Evolutionary conservation across 768 basidiomycete genomes (phyloP).

Genomic region (Calocybe gangraenosa): DNA sequence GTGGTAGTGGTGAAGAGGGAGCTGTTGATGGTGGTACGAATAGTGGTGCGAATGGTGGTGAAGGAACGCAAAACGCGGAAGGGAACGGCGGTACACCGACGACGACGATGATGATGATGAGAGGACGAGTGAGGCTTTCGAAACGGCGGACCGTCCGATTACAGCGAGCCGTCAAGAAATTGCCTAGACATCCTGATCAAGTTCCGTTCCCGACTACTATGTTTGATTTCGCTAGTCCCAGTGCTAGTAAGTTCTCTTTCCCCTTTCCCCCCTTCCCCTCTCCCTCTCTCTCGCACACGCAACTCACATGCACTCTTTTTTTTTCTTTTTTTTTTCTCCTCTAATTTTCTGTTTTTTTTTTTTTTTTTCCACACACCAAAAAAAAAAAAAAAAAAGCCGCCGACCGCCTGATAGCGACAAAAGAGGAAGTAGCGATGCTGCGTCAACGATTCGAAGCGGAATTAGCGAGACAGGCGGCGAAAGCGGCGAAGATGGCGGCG

Average conservation of each 20-base stretch:
- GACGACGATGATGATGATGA: too few relatives aligned
- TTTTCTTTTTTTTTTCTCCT: background rate
- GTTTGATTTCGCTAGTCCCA: constrained; percentile 61
- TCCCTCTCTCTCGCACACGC: background rate
- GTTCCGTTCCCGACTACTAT: constrained; percentile 43
- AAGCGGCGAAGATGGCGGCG: constrained; percentile 50
- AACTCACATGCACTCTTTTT: background rate
- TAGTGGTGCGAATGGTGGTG: too few relatives aligned
- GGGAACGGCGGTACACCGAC: too few relatives aligned
- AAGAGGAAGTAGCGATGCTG: constrained; percentile 62
- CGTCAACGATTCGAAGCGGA: constrained; percentile 71
- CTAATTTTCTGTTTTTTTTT: background rate
- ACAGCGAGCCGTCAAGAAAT: constrained; percentile 39
- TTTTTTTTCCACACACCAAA: background rate
- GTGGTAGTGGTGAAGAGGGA: constrained; percentile 2
- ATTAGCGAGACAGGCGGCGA: constrained; percentile 64
- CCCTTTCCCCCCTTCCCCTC: constrained; percentile 7
- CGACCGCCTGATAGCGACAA: constrained; percentile 64
- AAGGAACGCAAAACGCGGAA: too few relatives aligned
- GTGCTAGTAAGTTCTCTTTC: constrained; percentile 51
- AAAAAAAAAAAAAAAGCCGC: too few relatives aligned
- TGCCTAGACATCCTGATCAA: constrained; percentile 37
- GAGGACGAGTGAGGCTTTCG: constrained; percentile 53
- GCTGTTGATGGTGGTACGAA: background rate
- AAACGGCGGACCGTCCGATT: constrained; percentile 49